Evolutionary conservation across 805 yeast genomes (phyloP).

Genomic region (Candida silvicultrix): DNA sequence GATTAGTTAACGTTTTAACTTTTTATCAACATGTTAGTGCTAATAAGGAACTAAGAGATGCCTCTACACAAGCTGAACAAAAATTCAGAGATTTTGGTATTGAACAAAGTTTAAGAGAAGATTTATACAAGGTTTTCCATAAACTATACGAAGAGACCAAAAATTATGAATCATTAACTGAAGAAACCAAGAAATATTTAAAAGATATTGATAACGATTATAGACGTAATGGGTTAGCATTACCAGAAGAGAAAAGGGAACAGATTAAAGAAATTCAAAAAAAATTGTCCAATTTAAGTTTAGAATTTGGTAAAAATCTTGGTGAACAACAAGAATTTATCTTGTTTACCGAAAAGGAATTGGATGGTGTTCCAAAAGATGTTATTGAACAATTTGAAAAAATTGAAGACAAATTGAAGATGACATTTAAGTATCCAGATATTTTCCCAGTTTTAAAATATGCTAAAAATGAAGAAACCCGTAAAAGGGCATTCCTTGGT

Average conservation of each 20-base stretch:
- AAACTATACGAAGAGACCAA: conserved; percentile 37
- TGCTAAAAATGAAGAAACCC: conserved; percentile 56
- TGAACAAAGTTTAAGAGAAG: conserved; percentile 61
- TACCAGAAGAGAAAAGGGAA: conserved; percentile 48
- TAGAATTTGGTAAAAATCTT: conserved; percentile 56
- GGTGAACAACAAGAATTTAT: conserved; percentile 66
- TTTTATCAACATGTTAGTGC: conserved; percentile 72
- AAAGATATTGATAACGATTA: conserved; percentile 51
- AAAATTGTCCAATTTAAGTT: conserved; percentile 48
- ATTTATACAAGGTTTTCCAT: conserved; percentile 55
- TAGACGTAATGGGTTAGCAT: conserved; percentile 63
- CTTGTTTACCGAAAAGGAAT: conserved; percentile 54
- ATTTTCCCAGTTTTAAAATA: conserved; percentile 70
- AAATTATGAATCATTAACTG: conserved; percentile 29
- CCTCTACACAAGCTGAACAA: conserved; percentile 59
- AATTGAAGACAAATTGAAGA: conserved; percentile 40
- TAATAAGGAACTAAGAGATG: conserved; percentile 60
- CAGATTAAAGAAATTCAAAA: conserved; percentile 53
- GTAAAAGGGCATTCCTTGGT: conserved; percentile 59
- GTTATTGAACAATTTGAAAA: conserved; percentile 52
- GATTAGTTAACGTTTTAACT: conserved; percentile 43
- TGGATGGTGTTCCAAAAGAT: conserved; percentile 69
- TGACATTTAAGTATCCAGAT: conserved; percentile 82
- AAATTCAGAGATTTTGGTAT: conserved; percentile 49
- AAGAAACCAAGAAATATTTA: conserved; percentile 51